Percentiles rank a stretch among this genome's conserved stretches.
phyloP scores from a whole-genome alignment of 2,329 filamentous ascomycete genomes.

The Cladosporium sp. region DNA sequence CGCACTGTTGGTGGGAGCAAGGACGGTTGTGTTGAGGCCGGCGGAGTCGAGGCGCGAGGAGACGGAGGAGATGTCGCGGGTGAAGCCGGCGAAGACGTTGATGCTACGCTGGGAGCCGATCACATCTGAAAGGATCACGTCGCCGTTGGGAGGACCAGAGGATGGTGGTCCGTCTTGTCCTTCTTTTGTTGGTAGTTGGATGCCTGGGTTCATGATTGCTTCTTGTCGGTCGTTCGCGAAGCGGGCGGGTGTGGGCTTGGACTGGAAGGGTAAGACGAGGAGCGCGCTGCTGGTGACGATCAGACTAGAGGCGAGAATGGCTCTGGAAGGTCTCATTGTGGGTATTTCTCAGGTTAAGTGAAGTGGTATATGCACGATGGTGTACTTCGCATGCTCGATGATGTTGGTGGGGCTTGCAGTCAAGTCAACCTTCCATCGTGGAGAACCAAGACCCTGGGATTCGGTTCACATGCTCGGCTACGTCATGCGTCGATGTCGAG shows the following conservation, averaged over 20 bases:
- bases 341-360: slow-evolving; percentile 9
- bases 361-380: background rate
- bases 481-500: background rate
- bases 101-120: slow-evolving; percentile 76
- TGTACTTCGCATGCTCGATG: background rate
- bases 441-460: slow-evolving; percentile 4
- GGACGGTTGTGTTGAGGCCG: slow-evolving; percentile 73
- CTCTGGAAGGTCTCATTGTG: slow-evolving; percentile 18
- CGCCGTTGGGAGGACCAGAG: slow-evolving; percentile 28
- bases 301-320: slow-evolving; percentile 22
- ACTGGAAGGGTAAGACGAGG: slow-evolving; percentile 28
- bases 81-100: slow-evolving; percentile 81
- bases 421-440: background rate
- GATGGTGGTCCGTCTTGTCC: slow-evolving; percentile 19
- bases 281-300: slow-evolving; percentile 24
- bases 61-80: slow-evolving; percentile 72
- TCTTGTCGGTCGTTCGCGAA: slow-evolving; percentile 24
- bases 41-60: slow-evolving; percentile 68
- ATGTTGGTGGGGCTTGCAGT: background rate
- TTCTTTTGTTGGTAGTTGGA: slow-evolving; percentile 30
- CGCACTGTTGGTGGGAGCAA: slow-evolving; percentile 83
- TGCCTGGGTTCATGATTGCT: slow-evolving; percentile 31
- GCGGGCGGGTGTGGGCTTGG: slow-evolving; percentile 22
- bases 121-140: slow-evolving; percentile 78
- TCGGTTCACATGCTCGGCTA: slow-evolving; percentile 8